Evolutionary conservation across 306 rosid genomes (phyloP), one percentile per base, ranked within the genome.

Genomic region (Argentina anserina): DNA sequence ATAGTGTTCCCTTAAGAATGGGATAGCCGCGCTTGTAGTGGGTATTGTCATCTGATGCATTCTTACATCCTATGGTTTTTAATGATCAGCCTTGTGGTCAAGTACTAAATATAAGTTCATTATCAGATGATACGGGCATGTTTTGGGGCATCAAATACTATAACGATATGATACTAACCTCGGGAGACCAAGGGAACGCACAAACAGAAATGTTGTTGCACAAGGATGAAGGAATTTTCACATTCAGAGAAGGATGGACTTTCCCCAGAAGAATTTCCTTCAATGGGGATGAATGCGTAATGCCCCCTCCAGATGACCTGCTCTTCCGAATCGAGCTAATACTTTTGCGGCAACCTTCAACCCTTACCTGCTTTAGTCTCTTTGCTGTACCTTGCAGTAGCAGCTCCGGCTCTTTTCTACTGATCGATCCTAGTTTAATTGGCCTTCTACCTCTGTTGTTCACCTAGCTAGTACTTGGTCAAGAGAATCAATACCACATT

Each of bases 231-330:
- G 85, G 84, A 45, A 74, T 67, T 37, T 92, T 90, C 76, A 90
- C 84, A 23, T 92, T 90, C 76, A 82, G 50, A 36, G 87, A 79
- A 72, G 98, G 98, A 49, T 92, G 98, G 97, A 66, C 88, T 31
- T 90, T 92, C 76, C 98, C 95, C 0, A 87, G 92, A 77, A 92
- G 70, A 72, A 76, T 92, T 71, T 82, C 83, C 15, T 92, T 90
- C 39, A 87, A 92, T 74, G 97, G 97, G 0, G 95, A 92, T 70
- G 90, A 82, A 17, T 92, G 98, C 80, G 97, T 88, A 8, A 84
- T 90, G 91, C 96, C 98, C 14, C 83, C 87, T 65, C 97, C 97
- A 6, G 89, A 90, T n/a, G 64, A 79, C 1, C 95, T 1, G 61
- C 63, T 25, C 91, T 92, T 5, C 98, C 97, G 50, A 87, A 81